Percentiles rank a stretch among this genome's conserved stretches.
Conservation (phyloP, 352 stramenopile species). For the Globisporangium alternatum region DNA sequence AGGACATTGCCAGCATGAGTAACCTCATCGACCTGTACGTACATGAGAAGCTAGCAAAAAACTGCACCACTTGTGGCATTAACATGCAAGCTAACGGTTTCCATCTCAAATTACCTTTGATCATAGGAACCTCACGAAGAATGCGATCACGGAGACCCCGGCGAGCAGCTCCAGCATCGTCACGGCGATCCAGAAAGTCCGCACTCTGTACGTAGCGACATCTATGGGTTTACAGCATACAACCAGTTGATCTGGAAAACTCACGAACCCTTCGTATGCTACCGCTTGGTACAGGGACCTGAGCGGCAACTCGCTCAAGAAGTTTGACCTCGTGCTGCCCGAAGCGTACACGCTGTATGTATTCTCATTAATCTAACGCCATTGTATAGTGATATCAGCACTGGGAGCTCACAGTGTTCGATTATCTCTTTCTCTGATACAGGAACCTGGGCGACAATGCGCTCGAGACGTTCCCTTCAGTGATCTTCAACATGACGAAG, state of each 20-base stretch:
- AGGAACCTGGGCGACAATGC: conserved; percentile 55
- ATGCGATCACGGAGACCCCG: conserved; percentile 37
- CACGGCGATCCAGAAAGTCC: conserved; percentile 39
- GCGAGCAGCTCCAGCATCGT: conserved; percentile 32
- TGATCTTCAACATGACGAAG: conserved; percentile 69
- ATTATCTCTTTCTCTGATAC: not conserved
- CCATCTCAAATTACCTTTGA: not conserved
- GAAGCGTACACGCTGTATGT: conserved; percentile 36
- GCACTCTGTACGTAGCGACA: conserved; percentile 30
- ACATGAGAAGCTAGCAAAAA: not conserved
- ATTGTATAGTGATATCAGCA: not conserved
- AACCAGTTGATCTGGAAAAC: not conserved
- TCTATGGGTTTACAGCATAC: too few relatives aligned
- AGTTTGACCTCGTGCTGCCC: conserved; percentile 39
- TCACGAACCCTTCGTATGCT: not conserved
- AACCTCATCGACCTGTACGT: conserved; percentile 59
- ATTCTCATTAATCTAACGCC: not conserved
- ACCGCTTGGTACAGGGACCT: conserved; percentile 29
- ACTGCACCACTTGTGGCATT: not conserved
- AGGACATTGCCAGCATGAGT: conserved; percentile 41
- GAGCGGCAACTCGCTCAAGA: conserved; percentile 41
- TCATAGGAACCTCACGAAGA: conserved; percentile 58
- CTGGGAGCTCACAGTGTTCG: not conserved
- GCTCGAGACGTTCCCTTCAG: conserved; percentile 46
- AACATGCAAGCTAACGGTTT: too few relatives aligned